A percentile compares a stretch with the other conserved stretches of the same genome.
Conservation (phyloP, 2,329 filamentous ascomycete genomes). For the Xylaria sp. region DNA sequence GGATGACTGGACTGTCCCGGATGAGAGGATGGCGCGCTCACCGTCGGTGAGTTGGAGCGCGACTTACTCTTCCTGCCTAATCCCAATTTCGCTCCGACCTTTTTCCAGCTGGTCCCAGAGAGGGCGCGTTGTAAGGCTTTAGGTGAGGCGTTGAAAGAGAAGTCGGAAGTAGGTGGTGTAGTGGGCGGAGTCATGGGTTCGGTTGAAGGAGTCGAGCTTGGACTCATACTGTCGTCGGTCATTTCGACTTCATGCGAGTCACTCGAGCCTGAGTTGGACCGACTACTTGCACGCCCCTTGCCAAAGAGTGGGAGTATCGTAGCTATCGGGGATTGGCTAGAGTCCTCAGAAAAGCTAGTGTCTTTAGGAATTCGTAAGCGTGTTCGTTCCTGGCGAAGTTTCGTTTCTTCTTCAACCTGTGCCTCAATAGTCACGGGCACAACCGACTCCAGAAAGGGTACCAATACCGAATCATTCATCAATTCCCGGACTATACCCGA, state of each 20-base stretch:
- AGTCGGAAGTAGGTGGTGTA: constrained; percentile 69
- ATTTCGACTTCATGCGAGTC: constrained; percentile 56
- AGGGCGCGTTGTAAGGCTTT: constrained; percentile 61
- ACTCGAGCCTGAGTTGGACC: constrained; percentile 52
- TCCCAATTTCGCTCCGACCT: constrained; percentile 65
- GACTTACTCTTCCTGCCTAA: constrained; percentile 59
- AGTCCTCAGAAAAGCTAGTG: constrained; percentile 43
- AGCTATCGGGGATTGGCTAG: constrained; percentile 51
- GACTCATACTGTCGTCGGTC: constrained; percentile 69
- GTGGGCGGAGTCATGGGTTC: constrained; percentile 78
- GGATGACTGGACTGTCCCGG: constrained; percentile 41
- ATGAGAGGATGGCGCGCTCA: constrained; percentile 52
- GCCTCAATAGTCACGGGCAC: constrained; percentile 46
- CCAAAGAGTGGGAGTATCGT: constrained; percentile 51
- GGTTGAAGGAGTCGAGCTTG: constrained; percentile 59
- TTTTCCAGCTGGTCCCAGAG: constrained; percentile 67
- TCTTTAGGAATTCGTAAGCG: constrained; percentile 49
- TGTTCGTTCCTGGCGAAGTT: constrained; percentile 47
- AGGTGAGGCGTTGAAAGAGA: constrained; percentile 57
- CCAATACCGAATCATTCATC: constrained; percentile 95
- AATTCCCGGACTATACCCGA: constrained; percentile 90
- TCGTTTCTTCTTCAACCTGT: constrained; percentile 45
- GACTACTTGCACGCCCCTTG: constrained; percentile 46
- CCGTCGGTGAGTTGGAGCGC: constrained; percentile 45
- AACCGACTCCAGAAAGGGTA: constrained; percentile 84